phyloP scores from a whole-genome alignment of 2,329 filamentous ascomycete genomes.

The Venturia nashicola region DNA sequence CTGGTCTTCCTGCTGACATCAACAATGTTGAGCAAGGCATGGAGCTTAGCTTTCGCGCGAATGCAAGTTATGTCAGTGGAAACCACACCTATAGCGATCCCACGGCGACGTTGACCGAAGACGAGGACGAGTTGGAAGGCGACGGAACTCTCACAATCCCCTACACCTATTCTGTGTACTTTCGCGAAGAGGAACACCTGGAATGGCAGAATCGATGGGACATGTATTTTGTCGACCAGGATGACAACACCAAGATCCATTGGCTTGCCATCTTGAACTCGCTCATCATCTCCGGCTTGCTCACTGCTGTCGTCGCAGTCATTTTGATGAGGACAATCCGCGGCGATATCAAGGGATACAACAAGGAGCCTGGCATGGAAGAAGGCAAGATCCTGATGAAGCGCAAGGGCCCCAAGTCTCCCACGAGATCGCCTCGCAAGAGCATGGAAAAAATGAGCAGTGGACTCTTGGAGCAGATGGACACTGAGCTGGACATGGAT shows the following conservation, averaged over 20 bases:
- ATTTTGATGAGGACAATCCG: conserved; percentile 69
- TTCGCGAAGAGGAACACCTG: conserved; percentile 65
- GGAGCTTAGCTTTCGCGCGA: conserved; percentile 55
- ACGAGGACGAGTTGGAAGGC: conserved; percentile 42
- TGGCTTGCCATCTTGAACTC: conserved; percentile 86
- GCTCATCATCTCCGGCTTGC: conserved; percentile 64
- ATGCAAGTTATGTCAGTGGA: conserved; percentile 43
- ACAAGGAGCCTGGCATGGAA: conserved; percentile 50
- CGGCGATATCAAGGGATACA: conserved; percentile 62
- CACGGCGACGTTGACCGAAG: conserved; percentile 31
- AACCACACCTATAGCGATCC: conserved; percentile 39
- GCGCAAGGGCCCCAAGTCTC: conserved; percentile 34
- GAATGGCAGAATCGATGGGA: conserved; percentile 84
- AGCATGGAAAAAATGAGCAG: conserved; percentile 38
- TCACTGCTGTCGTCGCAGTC: conserved; percentile 69
- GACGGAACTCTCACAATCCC: conserved; percentile 49
- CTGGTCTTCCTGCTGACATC: conserved; percentile 57
- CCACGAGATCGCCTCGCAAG: conserved; percentile 32
- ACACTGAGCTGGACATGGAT: conserved; percentile 39
- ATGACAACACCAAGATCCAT: conserved; percentile 69
- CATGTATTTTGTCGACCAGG: conserved; percentile 78
- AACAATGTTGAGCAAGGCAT: conserved; percentile 51
- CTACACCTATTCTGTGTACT: conserved; percentile 85
- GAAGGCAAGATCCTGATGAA: conserved; percentile 50
- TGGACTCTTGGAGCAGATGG: conserved; percentile 50